Percentiles rank a stretch among this genome's conserved stretches.
Conservation (phyloP, 1,284 basidiomycete species). For the Irpex sp. region DNA sequence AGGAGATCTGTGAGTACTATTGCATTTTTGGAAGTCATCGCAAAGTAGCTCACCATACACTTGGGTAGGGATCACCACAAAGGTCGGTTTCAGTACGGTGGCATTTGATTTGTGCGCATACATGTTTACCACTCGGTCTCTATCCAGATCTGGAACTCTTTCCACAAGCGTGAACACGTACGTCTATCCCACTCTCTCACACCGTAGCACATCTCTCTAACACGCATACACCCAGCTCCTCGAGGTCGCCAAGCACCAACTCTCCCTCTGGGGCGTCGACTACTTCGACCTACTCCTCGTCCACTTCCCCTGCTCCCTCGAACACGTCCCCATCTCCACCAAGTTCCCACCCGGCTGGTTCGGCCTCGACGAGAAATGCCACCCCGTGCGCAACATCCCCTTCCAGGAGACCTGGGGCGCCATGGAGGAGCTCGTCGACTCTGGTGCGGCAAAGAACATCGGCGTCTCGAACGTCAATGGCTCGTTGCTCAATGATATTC, state of each 20-base stretch:
- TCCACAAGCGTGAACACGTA: slow-evolving; percentile 70
- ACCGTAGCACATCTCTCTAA: slow-evolving; percentile 2
- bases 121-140: slow-evolving; percentile 9
- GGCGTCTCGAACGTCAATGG: slow-evolving; percentile 62
- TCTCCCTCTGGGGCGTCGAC: slow-evolving; percentile 73
- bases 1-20: slow-evolving; percentile 68
- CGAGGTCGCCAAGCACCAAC: slow-evolving; percentile 54
- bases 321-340: slow-evolving; percentile 72
- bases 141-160: slow-evolving; percentile 76
- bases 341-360: slow-evolving; percentile 81
- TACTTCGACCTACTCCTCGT: slow-evolving; percentile 78
- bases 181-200: slow-evolving; percentile 17
- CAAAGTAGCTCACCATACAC: background rate
- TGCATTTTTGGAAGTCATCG: background rate
- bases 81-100: slow-evolving; percentile 32
- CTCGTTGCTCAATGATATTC: slow-evolving; percentile 58
- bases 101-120: background rate
- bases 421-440: slow-evolving; percentile 73
- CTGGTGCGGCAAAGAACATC: slow-evolving; percentile 69
- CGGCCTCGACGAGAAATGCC: slow-evolving; percentile 58
- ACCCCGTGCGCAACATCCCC: slow-evolving; percentile 56
- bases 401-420: slow-evolving; percentile 75
- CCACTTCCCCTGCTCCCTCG: slow-evolving; percentile 76
- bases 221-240: slow-evolving; percentile 38
- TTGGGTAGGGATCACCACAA: slow-evolving; percentile 60